Base-by-base conservation (phyloP, 2,329 filamentous ascomycete species). In the Stachybotrys echinatus region DNA sequence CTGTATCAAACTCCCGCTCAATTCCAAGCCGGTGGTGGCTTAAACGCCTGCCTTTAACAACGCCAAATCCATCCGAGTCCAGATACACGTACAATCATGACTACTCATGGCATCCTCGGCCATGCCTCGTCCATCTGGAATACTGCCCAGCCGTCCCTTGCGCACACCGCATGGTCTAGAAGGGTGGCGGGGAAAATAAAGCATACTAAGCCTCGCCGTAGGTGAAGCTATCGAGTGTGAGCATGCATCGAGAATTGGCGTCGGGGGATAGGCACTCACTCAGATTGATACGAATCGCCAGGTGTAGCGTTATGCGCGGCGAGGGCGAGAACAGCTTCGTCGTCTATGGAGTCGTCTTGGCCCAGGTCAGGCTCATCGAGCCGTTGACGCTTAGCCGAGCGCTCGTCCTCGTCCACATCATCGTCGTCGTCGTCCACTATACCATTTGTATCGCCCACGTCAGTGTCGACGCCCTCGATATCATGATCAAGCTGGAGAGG, bases 261-360 rank as follows among this genome's bases (percentile, higher is more conserved):
- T 12, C 18, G 40, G 12, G 17, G 19, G 3, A 18, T n/a, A 23
- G n/a, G 23, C 17, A 56, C 74, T 65, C 62, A 77, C 74, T 75
- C 71, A 23, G 69, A 54, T 31, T 62, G 57, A 54, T 74, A 77
- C 7, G 65, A 60, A 23, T 74, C 70, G 4, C 67, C 59, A 4
- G 62, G 52, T 3, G 63, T 61, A 2, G 64, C 55, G 56, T 68
- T 73, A 50, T 76, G 72, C 4, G 68, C 72, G 18, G 74, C 71
- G 40, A 79, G 58, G 7, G 72, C 74, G 52, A 79, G 54, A 12
- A 79, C 71, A 5, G 74, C 74, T 50, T 76, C 74, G 50, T 79
- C 75, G 23, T 76, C 73, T 14, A 76, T 58, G 1, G 64, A 55
- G 8, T 63, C 59, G 17, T 69, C 65, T 14, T 68, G 65, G 12